A percentile compares a stretch with the other conserved stretches of the same genome.
Evolutionary conservation across 768 basidiomycete genomes (phyloP).

Genomic region (Trametopsis cervina): DNA sequence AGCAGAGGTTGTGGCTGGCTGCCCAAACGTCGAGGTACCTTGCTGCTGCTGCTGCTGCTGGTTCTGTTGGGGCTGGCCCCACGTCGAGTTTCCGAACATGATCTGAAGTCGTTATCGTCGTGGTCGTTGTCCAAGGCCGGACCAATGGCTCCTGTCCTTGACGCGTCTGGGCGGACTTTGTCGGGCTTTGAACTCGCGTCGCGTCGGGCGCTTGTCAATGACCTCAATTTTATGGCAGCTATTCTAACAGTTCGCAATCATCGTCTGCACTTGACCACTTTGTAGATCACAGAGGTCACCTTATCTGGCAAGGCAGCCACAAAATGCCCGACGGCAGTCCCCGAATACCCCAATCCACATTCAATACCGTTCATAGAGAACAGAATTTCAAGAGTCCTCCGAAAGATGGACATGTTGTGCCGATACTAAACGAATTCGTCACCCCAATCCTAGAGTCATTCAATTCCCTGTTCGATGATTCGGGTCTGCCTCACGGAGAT

Average conservation of each 20-base stretch:
- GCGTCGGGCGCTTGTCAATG: slow-evolving; percentile 2
- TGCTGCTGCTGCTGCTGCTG: slow-evolving; percentile 49
- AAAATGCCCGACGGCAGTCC: slow-evolving; percentile 43
- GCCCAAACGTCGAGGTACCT: slow-evolving; percentile 58
- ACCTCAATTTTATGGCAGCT: not conserved
- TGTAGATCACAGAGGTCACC: too few relatives aligned
- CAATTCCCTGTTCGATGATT: slow-evolving; percentile 93
- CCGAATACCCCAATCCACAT: slow-evolving; percentile 39
- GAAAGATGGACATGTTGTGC: slow-evolving; percentile 57
- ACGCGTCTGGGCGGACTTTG: slow-evolving; percentile 6
- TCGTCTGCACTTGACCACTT: not conserved
- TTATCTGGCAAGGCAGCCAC: too few relatives aligned
- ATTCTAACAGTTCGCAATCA: not conserved
- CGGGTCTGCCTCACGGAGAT: slow-evolving; percentile 66
- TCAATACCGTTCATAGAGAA: slow-evolving; percentile 80
- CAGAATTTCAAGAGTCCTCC: slow-evolving; percentile 71
- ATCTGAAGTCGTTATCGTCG: slow-evolving; percentile 9
- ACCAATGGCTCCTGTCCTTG: not conserved
- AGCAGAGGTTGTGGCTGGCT: slow-evolving; percentile 36
- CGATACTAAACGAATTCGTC: slow-evolving; percentile 88
- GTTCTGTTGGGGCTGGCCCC: slow-evolving; percentile 62
- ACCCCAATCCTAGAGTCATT: slow-evolving; percentile 93
- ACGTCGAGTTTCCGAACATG: slow-evolving; percentile 69
- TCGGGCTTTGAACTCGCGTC: slow-evolving; percentile 11
- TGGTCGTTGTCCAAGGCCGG: slow-evolving; percentile 8